phyloP scores from a whole-genome alignment of 768 basidiomycete species.

The Daedalea quercina region DNA sequence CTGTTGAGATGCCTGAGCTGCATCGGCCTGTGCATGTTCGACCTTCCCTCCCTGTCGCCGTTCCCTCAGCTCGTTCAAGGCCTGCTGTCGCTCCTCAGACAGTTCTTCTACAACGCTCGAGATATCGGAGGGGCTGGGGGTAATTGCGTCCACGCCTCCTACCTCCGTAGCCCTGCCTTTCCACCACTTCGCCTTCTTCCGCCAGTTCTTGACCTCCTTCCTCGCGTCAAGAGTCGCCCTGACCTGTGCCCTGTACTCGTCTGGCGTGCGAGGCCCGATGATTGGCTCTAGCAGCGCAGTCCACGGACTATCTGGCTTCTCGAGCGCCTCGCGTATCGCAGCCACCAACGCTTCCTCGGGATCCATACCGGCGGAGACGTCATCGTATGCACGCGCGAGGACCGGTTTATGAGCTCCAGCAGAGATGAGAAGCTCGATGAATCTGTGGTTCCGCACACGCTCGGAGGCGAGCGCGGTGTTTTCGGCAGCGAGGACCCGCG shows the following conservation, averaged over 20 bases:
- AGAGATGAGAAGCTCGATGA: conserved; percentile 12
- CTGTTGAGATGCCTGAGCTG: background rate
- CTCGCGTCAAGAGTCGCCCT: conserved; percentile 18
- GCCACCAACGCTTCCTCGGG: conserved; percentile 16
- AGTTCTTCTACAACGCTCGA: conserved; percentile 11
- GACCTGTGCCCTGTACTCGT: conserved; percentile 21
- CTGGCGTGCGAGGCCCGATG: conserved; percentile 15
- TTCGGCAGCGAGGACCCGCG: conserved; percentile 6
- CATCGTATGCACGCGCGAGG: conserved; percentile 7
- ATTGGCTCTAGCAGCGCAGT: conserved; percentile 18
- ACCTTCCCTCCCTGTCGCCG: background rate
- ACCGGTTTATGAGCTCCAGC: conserved; percentile 12
- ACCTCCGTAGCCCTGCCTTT: conserved; percentile 13
- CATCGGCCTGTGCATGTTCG: too few species aligned
- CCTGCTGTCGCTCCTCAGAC: conserved; percentile 1
- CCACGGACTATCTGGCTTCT: conserved; percentile 13
- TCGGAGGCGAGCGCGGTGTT: conserved; percentile 8
- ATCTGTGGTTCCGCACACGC: conserved; percentile 10
- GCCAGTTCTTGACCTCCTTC: conserved; percentile 13
- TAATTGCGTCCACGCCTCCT: conserved; percentile 11
- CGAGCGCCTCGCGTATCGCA: conserved; percentile 13
- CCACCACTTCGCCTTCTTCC: conserved; percentile 17
- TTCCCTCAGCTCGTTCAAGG: conserved; percentile 7
- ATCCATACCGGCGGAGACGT: conserved; percentile 8
- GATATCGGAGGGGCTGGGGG: conserved; percentile 17